phyloP scores from a whole-genome alignment of 1,284 basidiomycete genomes.

The Clitocybe nebularis region DNA sequence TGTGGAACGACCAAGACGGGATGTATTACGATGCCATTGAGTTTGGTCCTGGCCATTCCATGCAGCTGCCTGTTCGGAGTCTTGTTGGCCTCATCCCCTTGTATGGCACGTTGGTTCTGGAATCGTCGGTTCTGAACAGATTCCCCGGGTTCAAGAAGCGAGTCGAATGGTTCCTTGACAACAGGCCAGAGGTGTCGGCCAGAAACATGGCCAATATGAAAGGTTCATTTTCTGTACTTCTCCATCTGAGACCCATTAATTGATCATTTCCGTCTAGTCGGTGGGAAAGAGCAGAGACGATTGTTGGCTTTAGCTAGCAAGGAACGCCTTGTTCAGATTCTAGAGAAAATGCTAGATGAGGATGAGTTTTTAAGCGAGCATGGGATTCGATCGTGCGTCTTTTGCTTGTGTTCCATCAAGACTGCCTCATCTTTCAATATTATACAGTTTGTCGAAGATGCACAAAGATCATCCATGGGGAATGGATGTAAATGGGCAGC shows the following conservation, averaged over 20 bases:
- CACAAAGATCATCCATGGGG: slow-evolving; percentile 95
- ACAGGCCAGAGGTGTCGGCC: slow-evolving; percentile 80
- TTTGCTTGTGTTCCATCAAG: slow-evolving; percentile 1
- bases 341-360: slow-evolving; percentile 97
- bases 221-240: slow-evolving; percentile 39
- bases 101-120: slow-evolving; percentile 91
- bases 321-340: slow-evolving; percentile 82
- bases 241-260: neutral
- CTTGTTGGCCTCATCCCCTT: slow-evolving; percentile 95
- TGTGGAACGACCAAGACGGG: slow-evolving; percentile 96
- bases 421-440: neutral
- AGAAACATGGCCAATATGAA: slow-evolving; percentile 98
- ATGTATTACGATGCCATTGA: slow-evolving; percentile 98
- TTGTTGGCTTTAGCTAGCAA: slow-evolving; percentile 90
- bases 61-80: slow-evolving; percentile 90
- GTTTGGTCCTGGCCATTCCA: slow-evolving; percentile 79
- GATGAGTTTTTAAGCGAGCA: slow-evolving; percentile 94
- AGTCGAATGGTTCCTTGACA: slow-evolving; percentile 97
- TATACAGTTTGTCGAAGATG: slow-evolving; percentile 70
- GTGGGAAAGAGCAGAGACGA: slow-evolving; percentile 83
- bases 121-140: slow-evolving; percentile 83
- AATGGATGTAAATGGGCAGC: slow-evolving; percentile 89
- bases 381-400: slow-evolving; percentile 87
- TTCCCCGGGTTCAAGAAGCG: slow-evolving; percentile 98
- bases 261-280: slow-evolving; percentile 36